Percentiles rank a stretch among this genome's conserved stretches.
Conservation (phyloP, 129 eudicot species). For the Kitagawia praeruptora region DNA sequence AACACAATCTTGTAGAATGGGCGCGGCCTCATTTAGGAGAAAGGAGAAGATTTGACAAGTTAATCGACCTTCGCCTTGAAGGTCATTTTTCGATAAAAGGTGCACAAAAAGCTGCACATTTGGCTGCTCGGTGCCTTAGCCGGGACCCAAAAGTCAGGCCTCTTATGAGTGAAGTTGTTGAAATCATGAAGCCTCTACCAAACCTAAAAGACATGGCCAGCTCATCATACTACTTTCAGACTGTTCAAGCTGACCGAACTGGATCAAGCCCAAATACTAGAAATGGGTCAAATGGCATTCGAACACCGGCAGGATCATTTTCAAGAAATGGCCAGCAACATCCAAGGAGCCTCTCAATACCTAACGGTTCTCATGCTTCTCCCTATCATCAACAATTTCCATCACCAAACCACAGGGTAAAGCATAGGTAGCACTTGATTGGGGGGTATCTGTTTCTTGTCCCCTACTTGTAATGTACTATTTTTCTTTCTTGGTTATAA, state of each 20-base stretch:
- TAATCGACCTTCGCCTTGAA: conserved; percentile 56
- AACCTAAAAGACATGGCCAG: conserved; percentile 64
- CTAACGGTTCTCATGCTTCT: conserved; percentile 73
- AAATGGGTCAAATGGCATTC: conserved; percentile 25
- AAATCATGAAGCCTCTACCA: conserved; percentile 46
- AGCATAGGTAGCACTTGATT: conserved; percentile 25
- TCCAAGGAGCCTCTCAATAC: conserved; percentile 82
- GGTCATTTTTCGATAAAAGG: conserved; percentile 58
- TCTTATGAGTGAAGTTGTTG: conserved; percentile 54
- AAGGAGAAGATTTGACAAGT: conserved; percentile 41
- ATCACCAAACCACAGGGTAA: conserved; percentile 72
- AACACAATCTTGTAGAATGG: conserved; percentile 65
- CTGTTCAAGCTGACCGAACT: conserved; percentile 47
- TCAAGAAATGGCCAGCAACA: conserved; percentile 70
- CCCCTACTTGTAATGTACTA: conserved; percentile 1
- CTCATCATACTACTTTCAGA: conserved; percentile 49
- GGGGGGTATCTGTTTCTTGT: conserved; percentile 18
- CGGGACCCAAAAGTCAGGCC: conserved; percentile 62
- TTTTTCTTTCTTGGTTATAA: conserved; percentile 10
- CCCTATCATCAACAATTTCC: conserved; percentile 66
- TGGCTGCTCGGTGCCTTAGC: conserved; percentile 56
- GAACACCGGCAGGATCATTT: conserved; percentile 38
- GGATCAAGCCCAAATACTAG: conserved; percentile 54
- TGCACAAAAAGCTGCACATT: conserved; percentile 56
- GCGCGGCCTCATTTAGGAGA: conserved; percentile 59